These are phyloP conservation scores for Citrullus colocynthis DNA, from an alignment of 306 rosid species.

Conservation along the genomic window DNA sequence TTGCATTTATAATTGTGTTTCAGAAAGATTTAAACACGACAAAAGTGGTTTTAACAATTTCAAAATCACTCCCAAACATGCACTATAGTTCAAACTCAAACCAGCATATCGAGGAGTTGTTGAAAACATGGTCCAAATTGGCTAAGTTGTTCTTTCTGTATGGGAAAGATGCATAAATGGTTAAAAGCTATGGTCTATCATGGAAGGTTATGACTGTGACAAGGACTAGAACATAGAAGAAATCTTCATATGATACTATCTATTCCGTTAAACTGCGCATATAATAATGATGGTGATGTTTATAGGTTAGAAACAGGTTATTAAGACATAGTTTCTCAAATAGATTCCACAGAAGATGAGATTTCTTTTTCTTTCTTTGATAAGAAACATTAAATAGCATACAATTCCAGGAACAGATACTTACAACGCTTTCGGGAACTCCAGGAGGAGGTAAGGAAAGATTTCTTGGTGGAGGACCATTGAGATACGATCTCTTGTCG, in stretches of 20 bases:
- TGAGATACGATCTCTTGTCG: constrained; percentile 80
- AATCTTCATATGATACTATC: not conserved
- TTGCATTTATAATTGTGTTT: no score
- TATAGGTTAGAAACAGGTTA: not conserved
- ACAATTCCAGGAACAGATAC: constrained; percentile 7
- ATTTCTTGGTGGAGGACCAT: constrained; percentile 71
- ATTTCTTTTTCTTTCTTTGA: not conserved
- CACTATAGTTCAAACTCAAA: not conserved
- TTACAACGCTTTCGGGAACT: constrained; percentile 91
- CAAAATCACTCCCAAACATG: no score
- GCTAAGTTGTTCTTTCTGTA: not conserved
- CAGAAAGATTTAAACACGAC: no score
- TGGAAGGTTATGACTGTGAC: not conserved
- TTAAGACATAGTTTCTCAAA: not conserved
- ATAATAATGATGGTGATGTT: not conserved
- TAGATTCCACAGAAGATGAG: not conserved
- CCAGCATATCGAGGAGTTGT: not conserved
- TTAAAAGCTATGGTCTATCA: not conserved
- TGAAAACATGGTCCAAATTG: not conserved
- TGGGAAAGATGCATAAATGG: not conserved
- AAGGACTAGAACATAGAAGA: not conserved
- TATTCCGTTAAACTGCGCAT: not conserved
- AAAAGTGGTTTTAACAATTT: no score
- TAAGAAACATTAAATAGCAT: no score
- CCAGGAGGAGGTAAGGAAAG: constrained; percentile 82